Percentiles rank a stretch among this genome's conserved stretches.
phyloP scores from a whole-genome alignment of 352 stramenopile genomes.

The Phytophthora quininea region DNA sequence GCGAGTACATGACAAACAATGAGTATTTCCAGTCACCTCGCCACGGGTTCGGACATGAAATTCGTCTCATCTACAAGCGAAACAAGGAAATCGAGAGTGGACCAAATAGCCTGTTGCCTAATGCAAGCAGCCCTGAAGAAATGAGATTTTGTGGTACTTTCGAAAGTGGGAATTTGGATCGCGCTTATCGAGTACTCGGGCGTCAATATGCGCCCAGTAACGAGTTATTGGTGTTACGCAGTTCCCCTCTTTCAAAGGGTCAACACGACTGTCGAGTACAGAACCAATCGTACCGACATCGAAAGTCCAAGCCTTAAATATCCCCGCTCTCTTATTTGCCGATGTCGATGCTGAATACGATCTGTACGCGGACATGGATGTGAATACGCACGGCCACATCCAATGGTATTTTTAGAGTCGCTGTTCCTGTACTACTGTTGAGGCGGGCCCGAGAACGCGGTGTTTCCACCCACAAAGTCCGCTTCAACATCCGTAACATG shows the following conservation, averaged over 20 bases:
- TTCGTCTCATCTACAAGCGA: slow-evolving; percentile 69
- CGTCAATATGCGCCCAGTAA: slow-evolving; percentile 58
- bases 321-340: slow-evolving; percentile 62
- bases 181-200: slow-evolving; percentile 61
- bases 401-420: slow-evolving; percentile 92
- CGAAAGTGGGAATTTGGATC: slow-evolving; percentile 81
- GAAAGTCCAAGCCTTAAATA: slow-evolving; percentile 5
- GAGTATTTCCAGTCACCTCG: slow-evolving; percentile 62
- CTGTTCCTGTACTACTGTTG: slow-evolving; percentile 21
- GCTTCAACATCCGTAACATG: slow-evolving; percentile 91
- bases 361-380: slow-evolving; percentile 73
- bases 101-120: slow-evolving; percentile 3
- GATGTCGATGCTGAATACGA: slow-evolving; percentile 75
- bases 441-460: slow-evolving; percentile 24
- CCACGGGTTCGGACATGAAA: slow-evolving; percentile 67
- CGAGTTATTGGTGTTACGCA: slow-evolving; percentile 36
- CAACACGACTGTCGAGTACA: slow-evolving; percentile 6
- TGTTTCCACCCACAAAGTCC: slow-evolving; percentile 40
- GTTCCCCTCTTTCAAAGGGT: slow-evolving; percentile 2
- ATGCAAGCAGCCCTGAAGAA: slow-evolving; percentile 31
- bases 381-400: slow-evolving; percentile 79
- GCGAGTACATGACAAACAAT: slow-evolving; percentile 79
- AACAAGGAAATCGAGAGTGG: slow-evolving; percentile 45
- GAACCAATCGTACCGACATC: slow-evolving; percentile 6
- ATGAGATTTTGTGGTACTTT: slow-evolving; percentile 70